Evolutionary conservation across 2,329 filamentous ascomycete genomes (phyloP), one percentile per base, ranked within the genome.

Genomic region (Exophiala spinifera): DNA sequence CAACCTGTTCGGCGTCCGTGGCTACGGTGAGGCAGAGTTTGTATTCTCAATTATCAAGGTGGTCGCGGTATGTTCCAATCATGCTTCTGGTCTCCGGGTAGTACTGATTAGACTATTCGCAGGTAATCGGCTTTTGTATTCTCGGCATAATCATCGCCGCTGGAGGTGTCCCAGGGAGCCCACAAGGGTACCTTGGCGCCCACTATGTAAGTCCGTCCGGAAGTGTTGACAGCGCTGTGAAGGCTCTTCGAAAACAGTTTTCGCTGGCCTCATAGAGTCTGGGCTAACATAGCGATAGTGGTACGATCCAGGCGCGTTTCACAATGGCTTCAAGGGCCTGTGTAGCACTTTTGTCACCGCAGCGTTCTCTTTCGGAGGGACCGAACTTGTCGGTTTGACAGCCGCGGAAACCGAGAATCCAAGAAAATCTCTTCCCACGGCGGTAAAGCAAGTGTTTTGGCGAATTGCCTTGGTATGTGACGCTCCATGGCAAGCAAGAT

Each of bases 391-490:
- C 40, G 82, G 82, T 65, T 70, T 84, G 40, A 79, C 80, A 20
- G 80, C 81, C 36, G 81, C 81, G 17, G 81, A 84, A 66, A 79
- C 80, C 8, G 72, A 72, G 31, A 81, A 83, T 60, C 81, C 81
- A 31, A 72, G 76, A 51, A 79, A 94, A 67, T 88, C 87, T 1
- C 78, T 96, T 1, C 91, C 91, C 0, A 90, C 84, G 0, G 91
- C 91, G 10, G 84, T 95, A 66, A 95, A 95, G 74, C 91, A 95
- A 69, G 56, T 96, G 19, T 96, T 96, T 71, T 96, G 91, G 91
- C 86, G 91, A 65, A 95, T 96, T 66, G 83, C 85, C 2, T 79
- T 95, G 53, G 61, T 67, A 59, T 45, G 61, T 19, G 17, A 23
- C 37, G 10, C 11, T 6, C 15, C 3, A 7, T 8, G 31, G 33